A percentile compares a stretch with the other conserved stretches of the same genome.
phyloP scores from a whole-genome alignment of 805 yeast species.

The Candida xyloterini region DNA sequence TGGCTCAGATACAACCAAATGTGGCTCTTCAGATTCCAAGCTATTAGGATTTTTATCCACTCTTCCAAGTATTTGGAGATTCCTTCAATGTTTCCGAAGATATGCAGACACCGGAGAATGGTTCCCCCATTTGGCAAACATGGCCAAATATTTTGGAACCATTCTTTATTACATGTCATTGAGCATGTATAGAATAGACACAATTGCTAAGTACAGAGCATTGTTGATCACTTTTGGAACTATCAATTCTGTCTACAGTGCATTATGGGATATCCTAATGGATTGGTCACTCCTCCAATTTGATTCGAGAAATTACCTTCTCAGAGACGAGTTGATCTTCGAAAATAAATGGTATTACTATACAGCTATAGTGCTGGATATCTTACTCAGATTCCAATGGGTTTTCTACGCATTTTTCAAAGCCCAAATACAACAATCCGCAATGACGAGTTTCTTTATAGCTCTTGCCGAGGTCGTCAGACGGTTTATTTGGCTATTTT shows the following conservation, averaged over 20 bases:
- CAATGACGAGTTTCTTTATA: constrained; percentile 76
- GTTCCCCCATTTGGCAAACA: constrained; percentile 94
- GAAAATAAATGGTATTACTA: constrained; percentile 63
- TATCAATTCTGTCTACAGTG: constrained; percentile 64
- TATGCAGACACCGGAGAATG: constrained; percentile 89
- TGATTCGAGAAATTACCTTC: constrained; percentile 49
- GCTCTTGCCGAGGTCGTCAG: constrained; percentile 81
- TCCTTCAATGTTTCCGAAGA: constrained; percentile 87
- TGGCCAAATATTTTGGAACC: constrained; percentile 68
- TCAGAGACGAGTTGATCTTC: constrained; percentile 72
- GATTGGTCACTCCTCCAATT: constrained; percentile 90
- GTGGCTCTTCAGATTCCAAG: constrained; percentile 79
- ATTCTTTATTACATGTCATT: constrained; percentile 67
- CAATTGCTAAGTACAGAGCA: constrained; percentile 41
- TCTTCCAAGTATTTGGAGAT: constrained; percentile 87
- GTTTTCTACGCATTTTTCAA: constrained; percentile 80
- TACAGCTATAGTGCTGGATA: constrained; percentile 68
- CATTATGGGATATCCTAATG: constrained; percentile 90
- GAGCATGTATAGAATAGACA: constrained; percentile 73
- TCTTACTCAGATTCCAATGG: constrained; percentile 85
- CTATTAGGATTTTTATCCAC: constrained; percentile 80
- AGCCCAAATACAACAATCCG: constrained; percentile 78
- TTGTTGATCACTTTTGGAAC: constrained; percentile 72
- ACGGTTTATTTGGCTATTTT: constrained; percentile 84
- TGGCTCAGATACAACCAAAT: constrained; percentile 39